Evolutionary conservation across 768 basidiomycete species (phyloP).

Genomic region (Lyophyllum decastes): DNA sequence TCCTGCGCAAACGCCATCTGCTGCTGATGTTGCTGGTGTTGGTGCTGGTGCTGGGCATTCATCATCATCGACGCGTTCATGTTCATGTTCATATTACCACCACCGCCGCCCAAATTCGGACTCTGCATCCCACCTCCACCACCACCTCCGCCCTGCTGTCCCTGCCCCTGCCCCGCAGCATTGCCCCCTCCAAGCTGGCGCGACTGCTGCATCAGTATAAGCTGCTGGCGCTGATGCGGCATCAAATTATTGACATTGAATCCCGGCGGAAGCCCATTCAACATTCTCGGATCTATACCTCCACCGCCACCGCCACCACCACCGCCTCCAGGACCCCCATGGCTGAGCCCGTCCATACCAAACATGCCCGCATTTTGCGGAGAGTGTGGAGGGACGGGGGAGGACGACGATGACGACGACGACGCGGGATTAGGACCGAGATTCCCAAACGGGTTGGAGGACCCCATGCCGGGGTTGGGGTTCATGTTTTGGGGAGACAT

Average conservation of each 20-base stretch:
- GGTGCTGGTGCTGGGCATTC: slow-evolving; percentile 32
- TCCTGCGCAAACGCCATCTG: slow-evolving; percentile 18
- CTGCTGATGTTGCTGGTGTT: slow-evolving; percentile 24
- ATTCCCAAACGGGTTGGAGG: neutral
- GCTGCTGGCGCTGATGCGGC: slow-evolving; percentile 45
- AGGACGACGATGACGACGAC: slow-evolving; percentile 23
- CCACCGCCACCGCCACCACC: slow-evolving; percentile 20
- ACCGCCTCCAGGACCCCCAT: slow-evolving; percentile 12
- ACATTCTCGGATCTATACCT: slow-evolving; percentile 34
- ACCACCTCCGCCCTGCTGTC: slow-evolving; percentile 10
- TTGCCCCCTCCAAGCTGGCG: slow-evolving; percentile 13
- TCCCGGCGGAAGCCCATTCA: slow-evolving; percentile 5
- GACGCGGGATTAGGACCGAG: slow-evolving; percentile 21
- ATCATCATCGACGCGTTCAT: slow-evolving; percentile 18
- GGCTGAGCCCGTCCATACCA: slow-evolving; percentile 12
- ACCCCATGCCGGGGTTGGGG: no score
- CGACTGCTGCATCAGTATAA: slow-evolving; percentile 39
- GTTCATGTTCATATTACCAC: neutral
- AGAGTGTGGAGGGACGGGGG: slow-evolving; percentile 5
- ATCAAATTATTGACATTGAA: slow-evolving; percentile 30
- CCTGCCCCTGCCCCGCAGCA: slow-evolving; percentile 1
- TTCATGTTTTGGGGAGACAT: slow-evolving; percentile 2
- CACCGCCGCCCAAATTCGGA: neutral
- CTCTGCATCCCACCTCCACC: neutral
- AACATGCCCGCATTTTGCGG: no score